phyloP scores from a whole-genome alignment of 371 early-diverging fungal genomes.

The Rhizopus delemar region DNA sequence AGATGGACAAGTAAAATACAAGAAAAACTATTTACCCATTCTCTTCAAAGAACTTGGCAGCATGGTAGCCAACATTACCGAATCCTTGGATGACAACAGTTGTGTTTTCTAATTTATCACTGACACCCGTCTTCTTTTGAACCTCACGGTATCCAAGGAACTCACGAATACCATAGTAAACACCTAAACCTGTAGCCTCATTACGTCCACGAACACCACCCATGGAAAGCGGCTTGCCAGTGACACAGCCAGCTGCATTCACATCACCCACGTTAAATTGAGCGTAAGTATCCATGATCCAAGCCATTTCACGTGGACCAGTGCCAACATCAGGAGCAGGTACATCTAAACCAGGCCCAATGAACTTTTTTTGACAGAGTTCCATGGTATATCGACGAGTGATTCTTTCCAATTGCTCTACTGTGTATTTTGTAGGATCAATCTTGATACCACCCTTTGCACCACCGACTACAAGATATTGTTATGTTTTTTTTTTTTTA shows the following conservation, averaged over 20 bases:
- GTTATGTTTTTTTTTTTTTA: background rate
- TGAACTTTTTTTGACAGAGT: conserved; percentile 89
- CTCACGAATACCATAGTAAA: conserved; percentile 85
- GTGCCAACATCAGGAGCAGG: conserved; percentile 94
- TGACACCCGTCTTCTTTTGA: conserved; percentile 71
- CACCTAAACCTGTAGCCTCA: conserved; percentile 90
- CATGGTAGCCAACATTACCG: conserved; percentile 90
- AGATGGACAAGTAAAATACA: background rate
- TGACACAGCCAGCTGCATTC: conserved; percentile 84
- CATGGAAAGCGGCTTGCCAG: conserved; percentile 84
- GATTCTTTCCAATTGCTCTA: conserved; percentile 81
- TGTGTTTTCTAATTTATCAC: conserved; percentile 67
- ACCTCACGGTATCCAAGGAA: conserved; percentile 81
- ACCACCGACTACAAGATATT: conserved; percentile 52
- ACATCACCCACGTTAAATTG: conserved; percentile 86
- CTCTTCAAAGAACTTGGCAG: conserved; percentile 85
- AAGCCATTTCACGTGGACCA: conserved; percentile 86
- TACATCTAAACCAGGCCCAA: conserved; percentile 84
- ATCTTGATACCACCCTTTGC: conserved; percentile 90
- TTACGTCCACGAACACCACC: conserved; percentile 91
- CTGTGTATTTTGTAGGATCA: conserved; percentile 78
- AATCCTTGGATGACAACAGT: conserved; percentile 85
- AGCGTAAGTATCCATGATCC: conserved; percentile 91
- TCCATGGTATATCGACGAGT: conserved; percentile 90
- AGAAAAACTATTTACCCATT: conserved; percentile 53